Base-by-base conservation (phyloP, 805 yeast species). In the Maudiozyma serrabonitensis region DNA sequence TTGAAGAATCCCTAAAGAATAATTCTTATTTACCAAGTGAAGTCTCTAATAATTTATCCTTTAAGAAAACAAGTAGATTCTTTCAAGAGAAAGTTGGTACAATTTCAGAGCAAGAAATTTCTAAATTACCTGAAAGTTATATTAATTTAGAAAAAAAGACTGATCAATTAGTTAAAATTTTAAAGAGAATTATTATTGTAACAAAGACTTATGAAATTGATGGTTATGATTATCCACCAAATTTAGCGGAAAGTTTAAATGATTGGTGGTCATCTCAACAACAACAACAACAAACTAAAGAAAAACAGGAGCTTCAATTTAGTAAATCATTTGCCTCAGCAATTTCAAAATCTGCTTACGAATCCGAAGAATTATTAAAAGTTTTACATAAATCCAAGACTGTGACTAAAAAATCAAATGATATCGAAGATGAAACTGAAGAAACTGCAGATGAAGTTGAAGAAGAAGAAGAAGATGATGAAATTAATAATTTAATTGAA, bases 211-310 rank as follows among this genome's bases (percentile, higher is more conserved):
- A 79, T 61, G 87, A 78, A 59, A 79, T 83, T 53, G 84, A 83
- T 56, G 78, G 85, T 45, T 86, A 86, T 63, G 95, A 86, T 63
- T 85, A 84, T 59, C 95, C 95, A 25, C 91, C 93, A 48, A 83
- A 83, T 63, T 66, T 85, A 54, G 75, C 76, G 53, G 91, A 86
- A 56, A 79, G 85, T 43, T 71, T 80, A 23, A 70, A 71, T 45
- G 82, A 84, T 56, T 79, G 83, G 60, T 79, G 68, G 70, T 53
- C 56, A 11, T 28, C 32, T 11, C 32, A 28, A 28, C 32, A 28
- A 21, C 23, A 21, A 21, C 23, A 21, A 28, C 47, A 52, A 18
- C 46, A 51, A 3, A 41, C 44, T 7, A 50, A 16, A 16, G 19
- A 26, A 9, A 42, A 47, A 13, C 26, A 39, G 11, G 42, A 39